Evolutionary conservation across 805 yeast species (phyloP).

Genomic region (Saitoella complicata): DNA sequence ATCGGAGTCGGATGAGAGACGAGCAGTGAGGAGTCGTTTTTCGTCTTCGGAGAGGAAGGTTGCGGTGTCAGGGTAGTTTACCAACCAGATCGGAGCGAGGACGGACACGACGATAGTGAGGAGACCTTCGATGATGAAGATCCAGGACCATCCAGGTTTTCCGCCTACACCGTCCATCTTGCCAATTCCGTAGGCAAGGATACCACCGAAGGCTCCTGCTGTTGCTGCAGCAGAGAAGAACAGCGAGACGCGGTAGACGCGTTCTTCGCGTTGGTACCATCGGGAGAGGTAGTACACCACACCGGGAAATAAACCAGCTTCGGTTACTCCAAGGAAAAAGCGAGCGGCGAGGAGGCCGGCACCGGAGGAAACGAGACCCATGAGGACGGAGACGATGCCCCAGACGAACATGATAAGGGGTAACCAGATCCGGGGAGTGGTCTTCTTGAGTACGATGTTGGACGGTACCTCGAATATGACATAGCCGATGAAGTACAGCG

Average conservation of each 20-base stretch:
- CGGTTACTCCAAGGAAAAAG: constrained; percentile 49
- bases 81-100: constrained; percentile 30
- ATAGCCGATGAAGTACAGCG: constrained; percentile 60
- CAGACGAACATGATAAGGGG: constrained; percentile 61
- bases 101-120: constrained; percentile 21
- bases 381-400: constrained; percentile 35
- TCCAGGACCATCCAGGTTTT: constrained; percentile 34
- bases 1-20: too few species aligned
- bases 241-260: constrained; percentile 5
- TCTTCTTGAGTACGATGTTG: constrained; percentile 69
- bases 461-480: constrained; percentile 53
- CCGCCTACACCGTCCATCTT: constrained; percentile 26
- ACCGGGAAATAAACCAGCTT: constrained; percentile 61
- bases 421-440: constrained; percentile 76
- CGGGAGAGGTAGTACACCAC: constrained; percentile 66
- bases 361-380: constrained; percentile 41
- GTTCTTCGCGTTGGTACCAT: constrained; percentile 52
- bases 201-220: constrained; percentile 27
- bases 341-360: constrained; percentile 48
- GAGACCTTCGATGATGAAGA: constrained; percentile 35
- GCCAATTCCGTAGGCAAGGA: constrained; percentile 20
- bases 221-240: constrained; percentile 24
- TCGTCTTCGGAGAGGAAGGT: constrained; percentile 36
- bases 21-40: constrained; percentile 12
- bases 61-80: constrained; percentile 58